Base-by-base conservation (phyloP, 495 filamentous ascomycete genomes). In the Chaetomidium leptoderma region DNA sequence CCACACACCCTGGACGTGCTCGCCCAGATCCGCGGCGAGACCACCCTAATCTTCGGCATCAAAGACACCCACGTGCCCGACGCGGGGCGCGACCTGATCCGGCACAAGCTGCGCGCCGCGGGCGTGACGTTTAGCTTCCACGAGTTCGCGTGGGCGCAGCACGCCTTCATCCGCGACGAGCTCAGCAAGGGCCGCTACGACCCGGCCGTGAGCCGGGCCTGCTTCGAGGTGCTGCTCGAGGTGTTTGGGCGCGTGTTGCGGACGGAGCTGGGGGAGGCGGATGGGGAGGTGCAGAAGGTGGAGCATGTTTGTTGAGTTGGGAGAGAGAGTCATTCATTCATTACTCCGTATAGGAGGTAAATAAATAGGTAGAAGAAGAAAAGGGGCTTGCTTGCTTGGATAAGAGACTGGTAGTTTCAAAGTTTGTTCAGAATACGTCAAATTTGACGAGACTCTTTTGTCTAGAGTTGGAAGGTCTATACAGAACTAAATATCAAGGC, bases 81-180 rank as follows among this genome's bases (percentile, higher is more conserved):
- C 45, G 81, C 81, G 35, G 92, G 92, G 24, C 80, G 92, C 16
- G 92, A 97, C 70, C 66, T 95, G 57, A 93, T 97, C 66, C 81
- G 92, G 43, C 83, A 85, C 66, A 92, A 88, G 37, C 77, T 97
- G 61, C 82, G 91, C 62, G 88, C 88, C 10, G 81, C 83, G 32
- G 87, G 87, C 3, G 82, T 85, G 3, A 73, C 79, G 9, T 96
- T 93, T 64, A 84, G 85, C 67, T 96, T 87, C 63, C 92, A 95
- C 71, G 92, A 97, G 69, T 81, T 87, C 57, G 88, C 92, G 17
- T 91, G 90, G 83, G 90, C 92, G 21, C 92, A 97, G 68, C 92
- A 95, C 76, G 90, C 91, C 0, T 97, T 97, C 64, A 96, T 97
- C 66, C 83, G 92, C n/a, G 92, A 96, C 66, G 92, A 97, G 73